phyloP scores from a whole-genome alignment of 805 yeast species.

The Candida vartiovaarae region DNA sequence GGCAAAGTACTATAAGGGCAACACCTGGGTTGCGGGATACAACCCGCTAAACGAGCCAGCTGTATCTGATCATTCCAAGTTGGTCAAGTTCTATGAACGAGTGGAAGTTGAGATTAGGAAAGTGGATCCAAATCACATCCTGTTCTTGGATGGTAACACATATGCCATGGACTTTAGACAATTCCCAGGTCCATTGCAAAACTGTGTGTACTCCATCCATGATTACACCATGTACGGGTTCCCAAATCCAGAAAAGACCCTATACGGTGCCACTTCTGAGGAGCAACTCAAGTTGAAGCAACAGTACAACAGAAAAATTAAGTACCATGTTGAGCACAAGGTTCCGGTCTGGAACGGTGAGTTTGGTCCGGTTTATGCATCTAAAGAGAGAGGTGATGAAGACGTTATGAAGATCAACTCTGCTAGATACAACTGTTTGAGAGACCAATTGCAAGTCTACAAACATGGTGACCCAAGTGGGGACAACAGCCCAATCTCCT shows the following conservation, averaged over 20 bases:
- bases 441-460: conserved; percentile 40
- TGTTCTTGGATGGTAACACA: conserved; percentile 41
- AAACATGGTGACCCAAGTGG: conserved; percentile 42
- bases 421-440: conserved; percentile 31
- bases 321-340: conserved; percentile 31
- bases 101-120: conserved; percentile 34
- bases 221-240: conserved; percentile 40
- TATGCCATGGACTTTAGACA: conserved; percentile 42
- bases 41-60: conserved; percentile 50
- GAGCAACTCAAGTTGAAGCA: conserved; percentile 29
- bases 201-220: conserved; percentile 44
- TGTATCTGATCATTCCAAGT: conserved; percentile 33
- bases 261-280: conserved; percentile 30
- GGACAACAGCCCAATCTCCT: conserved; percentile 36
- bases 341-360: conserved; percentile 52
- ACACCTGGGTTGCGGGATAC: conserved; percentile 45
- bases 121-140: conserved; percentile 42
- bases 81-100: conserved; percentile 32
- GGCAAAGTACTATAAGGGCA: conserved; percentile 39
- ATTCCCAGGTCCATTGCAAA: conserved; percentile 35
- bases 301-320: conserved; percentile 38
- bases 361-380: conserved; percentile 44
- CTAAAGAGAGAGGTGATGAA: conserved; percentile 34
- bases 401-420: conserved; percentile 31
- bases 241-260: conserved; percentile 29